These are phyloP conservation scores for Acanthamoeba culbertsoni DNA, from an alignment of 208 protist species.

Conservation along the genomic window DNA sequence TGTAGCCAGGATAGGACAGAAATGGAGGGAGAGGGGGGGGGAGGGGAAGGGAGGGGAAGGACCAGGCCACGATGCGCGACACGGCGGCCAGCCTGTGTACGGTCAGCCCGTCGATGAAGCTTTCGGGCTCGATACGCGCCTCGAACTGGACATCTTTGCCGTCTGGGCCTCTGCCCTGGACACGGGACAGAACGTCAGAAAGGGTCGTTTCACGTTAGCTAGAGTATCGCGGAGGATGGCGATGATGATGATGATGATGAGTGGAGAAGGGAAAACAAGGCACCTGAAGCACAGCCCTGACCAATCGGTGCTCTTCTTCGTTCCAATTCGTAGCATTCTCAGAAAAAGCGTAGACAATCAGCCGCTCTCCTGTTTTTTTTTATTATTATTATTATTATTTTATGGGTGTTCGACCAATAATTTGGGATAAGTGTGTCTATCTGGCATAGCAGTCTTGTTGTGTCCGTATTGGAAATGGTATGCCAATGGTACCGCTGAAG, in stretches of 20 bases:
- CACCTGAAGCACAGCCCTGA: not conserved
- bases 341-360: not conserved
- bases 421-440: too few relatives aligned
- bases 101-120: not conserved
- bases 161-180: not conserved
- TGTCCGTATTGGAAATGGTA: too few relatives aligned
- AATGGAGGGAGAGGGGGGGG: not conserved
- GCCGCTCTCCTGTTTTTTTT: not conserved
- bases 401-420: too few relatives aligned
- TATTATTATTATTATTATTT: too few relatives aligned
- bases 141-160: not conserved
- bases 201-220: too few relatives aligned
- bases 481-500: not conserved
- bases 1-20: not conserved
- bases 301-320: not conserved
- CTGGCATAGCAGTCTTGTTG: too few relatives aligned
- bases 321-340: not conserved
- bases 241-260: too few relatives aligned
- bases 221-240: too few relatives aligned
- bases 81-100: not conserved
- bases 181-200: too few relatives aligned
- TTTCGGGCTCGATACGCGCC: not conserved
- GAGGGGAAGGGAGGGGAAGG: not conserved
- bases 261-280: too few relatives aligned
- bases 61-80: not conserved